phyloP scores from a whole-genome alignment of 352 stramenopile genomes.

The Pythium oligandrum region DNA sequence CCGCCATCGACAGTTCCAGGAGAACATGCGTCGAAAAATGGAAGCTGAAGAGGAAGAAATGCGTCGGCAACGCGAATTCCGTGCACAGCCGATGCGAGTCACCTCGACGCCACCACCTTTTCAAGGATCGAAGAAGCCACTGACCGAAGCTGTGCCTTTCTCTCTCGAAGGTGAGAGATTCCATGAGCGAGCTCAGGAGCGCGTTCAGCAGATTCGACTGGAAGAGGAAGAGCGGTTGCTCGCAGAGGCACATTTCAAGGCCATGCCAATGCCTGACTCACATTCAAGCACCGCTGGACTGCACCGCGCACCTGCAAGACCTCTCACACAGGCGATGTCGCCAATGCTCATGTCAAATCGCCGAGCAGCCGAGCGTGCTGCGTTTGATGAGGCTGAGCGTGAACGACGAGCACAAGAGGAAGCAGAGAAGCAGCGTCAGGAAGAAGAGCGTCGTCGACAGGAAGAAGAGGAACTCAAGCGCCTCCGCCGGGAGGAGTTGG shows the following conservation, averaged over 20 bases:
- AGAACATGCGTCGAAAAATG: constrained; percentile 56
- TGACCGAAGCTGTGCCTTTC: constrained; percentile 69
- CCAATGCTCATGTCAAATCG: constrained; percentile 62
- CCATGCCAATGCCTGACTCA: constrained; percentile 63
- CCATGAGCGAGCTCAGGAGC: constrained; percentile 53
- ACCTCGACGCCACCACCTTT: constrained; percentile 50
- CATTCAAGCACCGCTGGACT: constrained; percentile 4
- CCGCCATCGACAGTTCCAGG: constrained; percentile 65
- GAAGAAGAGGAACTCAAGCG: constrained; percentile 71
- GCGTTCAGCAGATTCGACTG: constrained; percentile 44
- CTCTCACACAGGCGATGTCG: constrained; percentile 14
- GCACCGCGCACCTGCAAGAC: constrained; percentile 5
- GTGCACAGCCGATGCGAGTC: constrained; percentile 65
- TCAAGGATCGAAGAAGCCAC: constrained; percentile 62
- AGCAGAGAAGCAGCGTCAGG: constrained; percentile 43
- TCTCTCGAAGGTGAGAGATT: constrained; percentile 45
- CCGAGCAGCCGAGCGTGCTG: constrained; percentile 52
- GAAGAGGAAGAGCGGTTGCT: constrained; percentile 54
- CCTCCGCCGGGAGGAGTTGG: constrained; percentile 63
- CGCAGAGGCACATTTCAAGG: constrained; percentile 40
- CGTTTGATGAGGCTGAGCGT: constrained; percentile 65
- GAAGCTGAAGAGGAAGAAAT: constrained; percentile 53
- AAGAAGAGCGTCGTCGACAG: constrained; percentile 40
- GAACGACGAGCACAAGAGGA: constrained; percentile 61
- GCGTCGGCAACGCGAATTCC: constrained; percentile 54